Base-by-base conservation (phyloP, 1,284 basidiomycete species). In the Inonotus obliquus region DNA sequence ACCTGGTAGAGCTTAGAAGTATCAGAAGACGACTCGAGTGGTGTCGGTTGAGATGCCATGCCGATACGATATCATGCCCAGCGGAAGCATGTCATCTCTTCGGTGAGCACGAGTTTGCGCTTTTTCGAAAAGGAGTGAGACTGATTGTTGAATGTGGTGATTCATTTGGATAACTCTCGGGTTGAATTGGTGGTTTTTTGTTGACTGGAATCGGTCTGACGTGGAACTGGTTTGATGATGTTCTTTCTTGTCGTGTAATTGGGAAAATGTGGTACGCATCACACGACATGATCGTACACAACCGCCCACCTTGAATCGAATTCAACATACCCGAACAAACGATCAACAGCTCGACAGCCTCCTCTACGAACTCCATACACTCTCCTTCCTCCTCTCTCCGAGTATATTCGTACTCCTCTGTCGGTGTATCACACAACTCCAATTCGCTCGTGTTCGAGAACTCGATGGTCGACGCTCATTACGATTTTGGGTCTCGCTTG, bases 301-400 rank as follows among this genome's bases (percentile, higher is more conserved):
- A n/a, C n/a, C n/a, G n/a, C n/a, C n/a, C n/a, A n/a, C n/a, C n/a
- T n/a, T n/a, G 32, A 4, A 32, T 9, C 32, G 32, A 32, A 32
- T 9, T 32, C 32, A 32, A 32, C 32, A 32, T 9, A 32, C 32
- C 14, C 11, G 14, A 41, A 41, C 4, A 13, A 19, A 41, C 37
- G 14, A 13, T 3, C 39, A 19, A 45, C 69, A 91, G 89, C 79
- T 91, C 69, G 86, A 90, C 71, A 73, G 78, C 63, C 74, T 90
- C 54, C 76, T 88, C 65, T 87, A 87, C 74, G 86, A 91, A 69
- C 76, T 91, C 63, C 83, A 87, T 71, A 80, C 82, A 55, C 71
- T 90, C 63, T 90, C 88, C 54, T 91, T 89, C 78, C 81, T 91
- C 72, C 78, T 88, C 54, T 85, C 87, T 7, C 89, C 89, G 4